These are phyloP conservation scores for Bruguiera parviflora DNA, from an alignment of 345 rosid species.

Conservation along the genomic window DNA sequence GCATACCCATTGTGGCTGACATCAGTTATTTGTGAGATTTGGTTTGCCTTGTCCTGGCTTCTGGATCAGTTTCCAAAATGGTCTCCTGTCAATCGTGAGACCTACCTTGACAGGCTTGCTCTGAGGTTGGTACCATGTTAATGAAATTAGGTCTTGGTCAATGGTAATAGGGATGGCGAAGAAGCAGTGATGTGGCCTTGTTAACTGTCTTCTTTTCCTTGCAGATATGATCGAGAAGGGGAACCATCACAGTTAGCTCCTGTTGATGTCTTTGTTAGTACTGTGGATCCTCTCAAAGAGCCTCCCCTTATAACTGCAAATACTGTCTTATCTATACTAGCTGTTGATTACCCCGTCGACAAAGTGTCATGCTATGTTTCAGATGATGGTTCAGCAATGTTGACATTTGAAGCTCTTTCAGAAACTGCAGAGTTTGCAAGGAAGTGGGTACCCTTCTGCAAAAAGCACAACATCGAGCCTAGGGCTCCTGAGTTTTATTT, in stretches of 20 bases:
- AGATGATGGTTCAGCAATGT: conserved; percentile 99
- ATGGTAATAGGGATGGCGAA: not conserved
- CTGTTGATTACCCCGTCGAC: conserved; percentile 99
- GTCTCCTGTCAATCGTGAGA: conserved; percentile 96
- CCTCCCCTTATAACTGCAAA: conserved; percentile 97
- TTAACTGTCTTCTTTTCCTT: conserved; percentile 20
- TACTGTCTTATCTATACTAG: conserved; percentile 93
- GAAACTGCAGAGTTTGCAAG: conserved; percentile 98
- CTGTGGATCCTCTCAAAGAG: conserved; percentile 99
- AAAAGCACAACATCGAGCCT: conserved; percentile 96
- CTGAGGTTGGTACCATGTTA: conserved; percentile 51
- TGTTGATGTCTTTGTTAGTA: conserved; percentile 97
- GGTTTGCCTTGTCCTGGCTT: conserved; percentile 99
- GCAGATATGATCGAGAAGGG: conserved; percentile 93
- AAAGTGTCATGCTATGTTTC: conserved; percentile 99
- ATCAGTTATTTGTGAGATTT: conserved; percentile 97
- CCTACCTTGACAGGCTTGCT: conserved; percentile 89
- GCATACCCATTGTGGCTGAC: conserved; percentile 94
- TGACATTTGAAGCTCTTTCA: conserved; percentile 96
- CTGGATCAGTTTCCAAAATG: conserved; percentile 99
- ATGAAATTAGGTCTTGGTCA: not conserved
- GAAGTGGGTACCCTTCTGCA: conserved; percentile 99
- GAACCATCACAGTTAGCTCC: conserved; percentile 96
- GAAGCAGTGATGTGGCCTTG: not conserved
- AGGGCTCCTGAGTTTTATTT: conserved; percentile 99